These are phyloP conservation scores for Vitellaria paradoxa DNA, from an alignment of 179 eudicot species.

Conservation along the genomic window DNA sequence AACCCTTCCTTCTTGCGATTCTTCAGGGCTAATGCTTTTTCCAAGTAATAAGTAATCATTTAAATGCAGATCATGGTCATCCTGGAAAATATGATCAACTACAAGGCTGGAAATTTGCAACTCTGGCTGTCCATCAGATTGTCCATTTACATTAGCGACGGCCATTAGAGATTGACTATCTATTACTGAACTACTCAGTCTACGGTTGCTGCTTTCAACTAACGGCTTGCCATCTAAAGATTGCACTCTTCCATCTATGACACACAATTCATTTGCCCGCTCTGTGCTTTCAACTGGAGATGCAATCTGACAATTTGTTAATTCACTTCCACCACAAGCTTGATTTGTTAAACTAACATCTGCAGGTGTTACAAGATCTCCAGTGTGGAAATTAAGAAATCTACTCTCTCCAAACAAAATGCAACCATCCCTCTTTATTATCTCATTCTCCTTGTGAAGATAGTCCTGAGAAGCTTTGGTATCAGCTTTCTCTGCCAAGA, in stretches of 20 bases:
- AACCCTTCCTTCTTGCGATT: slow-evolving; percentile 13
- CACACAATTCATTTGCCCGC: neutral
- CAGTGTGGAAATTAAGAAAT: slow-evolving; percentile 1
- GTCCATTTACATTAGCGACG: slow-evolving; percentile 13
- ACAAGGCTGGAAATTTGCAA: slow-evolving; percentile 13
- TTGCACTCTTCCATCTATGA: neutral
- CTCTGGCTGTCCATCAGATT: slow-evolving; percentile 18
- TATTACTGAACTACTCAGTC: slow-evolving; percentile 6
- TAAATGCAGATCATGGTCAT: slow-evolving; percentile 16
- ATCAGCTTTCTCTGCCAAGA: slow-evolving; percentile 4
- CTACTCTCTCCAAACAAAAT: slow-evolving; percentile 1
- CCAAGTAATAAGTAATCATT: slow-evolving; percentile 6
- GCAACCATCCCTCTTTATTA: neutral
- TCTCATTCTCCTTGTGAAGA: slow-evolving; percentile 7
- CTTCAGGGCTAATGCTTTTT: slow-evolving; percentile 14
- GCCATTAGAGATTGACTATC: slow-evolving; percentile 16
- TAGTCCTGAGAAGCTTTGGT: neutral
- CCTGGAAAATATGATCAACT: slow-evolving; percentile 13
- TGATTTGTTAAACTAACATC: neutral
- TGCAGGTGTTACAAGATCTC: neutral
- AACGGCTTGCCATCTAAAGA: slow-evolving; percentile 11
- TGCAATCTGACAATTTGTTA: neutral
- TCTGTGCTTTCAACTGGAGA: neutral
- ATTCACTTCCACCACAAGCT: neutral
- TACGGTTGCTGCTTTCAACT: slow-evolving; percentile 11